A percentile compares a stretch with the other conserved stretches of the same genome.
These are phyloP conservation scores for Moricandia moricandioides DNA, from an alignment of 345 rosid genomes.

Conservation along the genomic window DNA sequence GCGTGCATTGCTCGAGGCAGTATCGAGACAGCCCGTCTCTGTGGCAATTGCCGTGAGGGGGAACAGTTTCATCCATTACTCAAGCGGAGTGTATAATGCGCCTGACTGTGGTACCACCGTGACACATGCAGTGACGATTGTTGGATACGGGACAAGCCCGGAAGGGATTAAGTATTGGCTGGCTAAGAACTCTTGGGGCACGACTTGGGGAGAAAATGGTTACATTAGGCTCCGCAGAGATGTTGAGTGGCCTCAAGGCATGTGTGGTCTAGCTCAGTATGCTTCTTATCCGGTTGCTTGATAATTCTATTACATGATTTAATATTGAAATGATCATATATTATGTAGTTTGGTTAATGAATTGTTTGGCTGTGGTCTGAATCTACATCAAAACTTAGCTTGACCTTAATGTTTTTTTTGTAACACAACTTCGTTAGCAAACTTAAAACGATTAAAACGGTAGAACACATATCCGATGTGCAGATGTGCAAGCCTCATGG, in stretches of 20 bases:
- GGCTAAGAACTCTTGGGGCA: conserved; percentile 66
- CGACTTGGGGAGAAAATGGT: conserved; percentile 52
- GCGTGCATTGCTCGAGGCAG: conserved; percentile 46
- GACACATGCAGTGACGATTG: conserved; percentile 47
- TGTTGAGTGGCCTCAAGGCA: conserved; percentile 39
- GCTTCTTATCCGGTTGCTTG: conserved; percentile 40
- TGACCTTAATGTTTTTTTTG: not conserved
- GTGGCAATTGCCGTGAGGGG: conserved; percentile 38
- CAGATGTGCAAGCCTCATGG: too few relatives aligned
- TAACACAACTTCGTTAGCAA: too few relatives aligned
- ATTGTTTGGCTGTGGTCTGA: not conserved
- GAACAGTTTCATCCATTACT: conserved; percentile 37
- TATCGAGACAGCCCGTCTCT: conserved; percentile 53
- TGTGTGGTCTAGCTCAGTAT: conserved; percentile 47
- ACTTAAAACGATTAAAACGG: too few relatives aligned
- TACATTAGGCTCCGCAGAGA: conserved; percentile 50
- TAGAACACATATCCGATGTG: too few relatives aligned
- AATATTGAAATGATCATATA: not conserved
- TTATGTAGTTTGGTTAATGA: not conserved
- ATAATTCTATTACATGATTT: not conserved
- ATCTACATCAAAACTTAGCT: not conserved
- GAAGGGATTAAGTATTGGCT: conserved; percentile 48
- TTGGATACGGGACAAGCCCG: conserved; percentile 51
- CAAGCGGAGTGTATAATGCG: conserved; percentile 43
- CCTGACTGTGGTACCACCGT: conserved; percentile 33